Percentiles rank a stretch among this genome's conserved stretches.
phyloP scores from a whole-genome alignment of 176 grass and related monocot genomes.

The Carex parvula region DNA sequence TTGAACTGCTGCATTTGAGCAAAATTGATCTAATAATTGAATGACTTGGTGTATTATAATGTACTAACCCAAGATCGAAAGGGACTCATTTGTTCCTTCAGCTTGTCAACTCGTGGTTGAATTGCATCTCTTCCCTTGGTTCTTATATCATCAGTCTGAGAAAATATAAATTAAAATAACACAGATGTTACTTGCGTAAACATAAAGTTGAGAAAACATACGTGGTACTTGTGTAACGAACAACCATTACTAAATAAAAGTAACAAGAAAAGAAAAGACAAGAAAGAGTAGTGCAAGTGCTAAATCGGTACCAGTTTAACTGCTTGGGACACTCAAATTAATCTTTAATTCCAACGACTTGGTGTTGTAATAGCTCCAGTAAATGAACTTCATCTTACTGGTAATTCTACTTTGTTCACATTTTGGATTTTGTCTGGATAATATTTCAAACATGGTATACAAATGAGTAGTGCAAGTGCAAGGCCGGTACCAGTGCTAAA shows the following conservation, averaged over 20 bases:
- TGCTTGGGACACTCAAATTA: too few relatives aligned
- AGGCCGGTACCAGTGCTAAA: too few relatives aligned
- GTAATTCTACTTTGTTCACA: too few relatives aligned
- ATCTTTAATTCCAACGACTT: too few relatives aligned
- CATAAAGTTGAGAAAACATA: not conserved
- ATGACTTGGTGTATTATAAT: not conserved
- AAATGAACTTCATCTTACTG: too few relatives aligned
- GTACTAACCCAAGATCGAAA: slow-evolving; percentile 63
- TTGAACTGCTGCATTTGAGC: not conserved
- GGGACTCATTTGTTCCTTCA: slow-evolving; percentile 73
- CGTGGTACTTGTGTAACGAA: not conserved
- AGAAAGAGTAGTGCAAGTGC: too few relatives aligned
- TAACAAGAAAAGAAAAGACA: not conserved
- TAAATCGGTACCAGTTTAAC: too few relatives aligned
- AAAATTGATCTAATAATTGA: slow-evolving; percentile 14
- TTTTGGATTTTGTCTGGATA: too few relatives aligned
- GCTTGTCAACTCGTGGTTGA: slow-evolving; percentile 53
- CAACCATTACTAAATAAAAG: slow-evolving; percentile 4
- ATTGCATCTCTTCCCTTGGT: slow-evolving; percentile 60
- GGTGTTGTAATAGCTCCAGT: too few relatives aligned
- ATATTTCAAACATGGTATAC: too few relatives aligned
- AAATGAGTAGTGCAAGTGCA: too few relatives aligned
- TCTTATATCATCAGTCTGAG: slow-evolving; percentile 66
- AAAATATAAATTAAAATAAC: slow-evolving; percentile 4
- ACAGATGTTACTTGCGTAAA: not conserved